Evolutionary conservation across 2,329 filamentous ascomycete species (phyloP), one percentile per base, ranked within the genome.

Genomic region (Raffaelea deltoideospora): DNA sequence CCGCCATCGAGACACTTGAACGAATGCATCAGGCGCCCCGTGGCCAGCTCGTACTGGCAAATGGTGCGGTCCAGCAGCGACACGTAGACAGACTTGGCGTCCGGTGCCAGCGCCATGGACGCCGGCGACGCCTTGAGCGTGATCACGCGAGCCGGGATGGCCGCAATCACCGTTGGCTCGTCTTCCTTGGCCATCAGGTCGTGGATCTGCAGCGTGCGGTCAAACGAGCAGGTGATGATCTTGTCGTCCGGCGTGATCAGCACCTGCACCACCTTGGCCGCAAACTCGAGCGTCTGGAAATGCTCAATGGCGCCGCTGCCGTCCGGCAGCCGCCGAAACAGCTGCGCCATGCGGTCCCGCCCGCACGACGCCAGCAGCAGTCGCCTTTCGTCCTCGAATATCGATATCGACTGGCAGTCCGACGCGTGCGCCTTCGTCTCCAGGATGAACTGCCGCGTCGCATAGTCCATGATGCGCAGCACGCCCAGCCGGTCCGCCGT

Each of bases 211-310:
- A 95, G 62, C 1, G 85, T 92, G 30, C 90, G 76, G 56, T 98
- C 90, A 34, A 85, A 67, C 2, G 88, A 94, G 48, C 80, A 87
- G 1, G 90, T 95, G 17, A 96, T 67, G 31, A 96, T 60, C 43
- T 69, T 77, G 52, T 85, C 72, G 30, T 79, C 69, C 3, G 80
- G 72, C 40, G 92, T 85, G 9, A 87, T 65, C 21, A 95, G 60
- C 21, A 66, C 67, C 50, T 78, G 76, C 37, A 71, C 79, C 15
- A 98, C 87, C 44, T 83, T 82, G 18, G 86, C 84, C 22, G 86
- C 76, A 55, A 96, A 93, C 47, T 98, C 88, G 38, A 96, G 71
- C 0, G 90, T 98, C 54, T 98, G 90, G 35, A 94, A 72, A 39
- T 95, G 71, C 40, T 81, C 72, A 55, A 92, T 79, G n/a, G n/a